These are phyloP conservation scores for Aquilaria sinensis DNA, from an alignment of 345 rosid genomes.

Conservation along the genomic window DNA sequence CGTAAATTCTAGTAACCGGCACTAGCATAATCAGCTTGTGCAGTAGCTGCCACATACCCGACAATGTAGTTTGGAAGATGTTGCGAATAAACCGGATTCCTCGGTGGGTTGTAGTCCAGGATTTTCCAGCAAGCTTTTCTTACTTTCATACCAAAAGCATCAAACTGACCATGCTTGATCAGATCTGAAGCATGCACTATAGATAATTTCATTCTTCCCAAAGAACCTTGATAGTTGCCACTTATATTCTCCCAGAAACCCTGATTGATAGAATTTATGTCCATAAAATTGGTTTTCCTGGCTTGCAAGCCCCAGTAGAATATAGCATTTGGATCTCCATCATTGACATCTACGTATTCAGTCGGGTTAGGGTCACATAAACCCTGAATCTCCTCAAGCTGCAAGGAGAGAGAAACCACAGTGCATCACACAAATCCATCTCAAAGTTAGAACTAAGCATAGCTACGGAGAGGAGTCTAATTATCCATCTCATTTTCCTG, in stretches of 20 bases:
- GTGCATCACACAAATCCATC: background rate
- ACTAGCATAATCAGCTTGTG: constrained; percentile 20
- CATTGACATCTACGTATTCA: constrained; percentile 31
- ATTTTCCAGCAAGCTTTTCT: constrained; percentile 41
- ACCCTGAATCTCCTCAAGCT: constrained; percentile 50
- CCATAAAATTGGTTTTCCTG: constrained; percentile 17
- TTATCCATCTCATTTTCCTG: too few relatives aligned
- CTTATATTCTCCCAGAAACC: constrained; percentile 36
- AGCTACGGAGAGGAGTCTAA: too few relatives aligned
- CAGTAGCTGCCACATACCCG: constrained; percentile 24
- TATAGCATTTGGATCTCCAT: constrained; percentile 27
- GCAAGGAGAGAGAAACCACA: constrained; percentile 13
- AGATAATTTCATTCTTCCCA: constrained; percentile 31
- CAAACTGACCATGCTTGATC: constrained; percentile 20
- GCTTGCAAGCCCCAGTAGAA: constrained; percentile 50
- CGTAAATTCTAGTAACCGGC: constrained; percentile 9
- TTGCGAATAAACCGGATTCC: constrained; percentile 30
- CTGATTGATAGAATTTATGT: constrained; percentile 28
- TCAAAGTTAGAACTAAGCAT: background rate
- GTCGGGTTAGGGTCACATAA: constrained; percentile 49
- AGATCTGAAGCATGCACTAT: constrained; percentile 37
- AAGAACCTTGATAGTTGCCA: constrained; percentile 31
- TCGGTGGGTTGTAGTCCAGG: constrained; percentile 27
- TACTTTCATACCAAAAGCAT: constrained; percentile 24
- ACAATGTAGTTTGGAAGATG: constrained; percentile 38